Percentiles rank a stretch among this genome's conserved stretches.
These are phyloP conservation scores for Pontederia paniculata DNA, from an alignment of 176 grass and related monocot genomes.

Conservation along the genomic window DNA sequence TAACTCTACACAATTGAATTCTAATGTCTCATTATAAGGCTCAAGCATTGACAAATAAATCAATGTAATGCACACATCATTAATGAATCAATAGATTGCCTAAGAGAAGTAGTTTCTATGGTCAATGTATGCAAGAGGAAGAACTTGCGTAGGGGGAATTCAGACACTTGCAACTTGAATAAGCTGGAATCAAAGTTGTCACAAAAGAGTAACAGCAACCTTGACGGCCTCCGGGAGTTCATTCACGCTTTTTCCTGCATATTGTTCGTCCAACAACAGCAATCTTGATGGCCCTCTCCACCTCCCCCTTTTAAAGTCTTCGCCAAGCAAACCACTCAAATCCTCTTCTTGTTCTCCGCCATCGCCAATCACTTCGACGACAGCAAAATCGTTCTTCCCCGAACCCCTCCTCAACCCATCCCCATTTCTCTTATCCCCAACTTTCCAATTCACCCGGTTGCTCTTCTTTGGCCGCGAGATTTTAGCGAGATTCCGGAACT, in stretches of 20 bases:
- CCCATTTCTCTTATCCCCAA: not conserved
- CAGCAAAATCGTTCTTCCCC: constrained; percentile 24
- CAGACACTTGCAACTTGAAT: constrained; percentile 1
- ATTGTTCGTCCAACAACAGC: constrained; percentile 64
- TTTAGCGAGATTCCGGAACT: constrained; percentile 60
- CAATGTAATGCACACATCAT: too few species aligned
- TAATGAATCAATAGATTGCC: too few species aligned
- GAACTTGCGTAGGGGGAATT: not conserved
- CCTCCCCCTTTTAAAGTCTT: constrained; percentile 23
- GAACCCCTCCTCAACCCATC: not conserved
- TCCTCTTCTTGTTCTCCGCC: constrained; percentile 31
- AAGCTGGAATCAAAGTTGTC: not conserved
- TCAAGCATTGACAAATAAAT: too few species aligned
- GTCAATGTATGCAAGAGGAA: not conserved
- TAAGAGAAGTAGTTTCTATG: too few species aligned
- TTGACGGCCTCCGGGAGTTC: constrained; percentile 69
- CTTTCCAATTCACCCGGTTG: constrained; percentile 10
- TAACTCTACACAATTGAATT: too few species aligned
- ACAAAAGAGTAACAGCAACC: constrained; percentile 31
- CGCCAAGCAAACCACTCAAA: constrained; percentile 53
- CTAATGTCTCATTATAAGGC: too few species aligned
- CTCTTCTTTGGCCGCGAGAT: constrained; percentile 76
- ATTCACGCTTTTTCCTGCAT: constrained; percentile 27
- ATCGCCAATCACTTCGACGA: constrained; percentile 34
- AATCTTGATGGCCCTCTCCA: constrained; percentile 61